Conservation (phyloP, 108 stramenopile species). For the Poteriospumella lacustris region DNA sequence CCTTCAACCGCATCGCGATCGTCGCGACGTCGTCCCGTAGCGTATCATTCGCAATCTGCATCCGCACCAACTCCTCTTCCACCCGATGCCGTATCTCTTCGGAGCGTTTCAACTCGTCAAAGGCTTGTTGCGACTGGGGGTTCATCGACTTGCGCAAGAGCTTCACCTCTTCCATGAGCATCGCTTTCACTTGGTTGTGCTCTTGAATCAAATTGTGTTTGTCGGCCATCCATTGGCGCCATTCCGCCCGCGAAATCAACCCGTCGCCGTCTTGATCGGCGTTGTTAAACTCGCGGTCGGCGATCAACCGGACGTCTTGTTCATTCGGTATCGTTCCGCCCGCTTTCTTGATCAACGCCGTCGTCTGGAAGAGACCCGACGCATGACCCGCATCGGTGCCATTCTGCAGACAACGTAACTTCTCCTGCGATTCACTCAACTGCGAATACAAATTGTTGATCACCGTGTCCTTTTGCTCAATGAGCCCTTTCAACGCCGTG, state of each 20-base stretch:
- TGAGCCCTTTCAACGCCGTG: not conserved
- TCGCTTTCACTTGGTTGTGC: not conserved
- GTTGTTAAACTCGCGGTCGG: not conserved
- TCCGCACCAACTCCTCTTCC: not conserved
- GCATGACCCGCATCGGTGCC: too few relatives aligned
- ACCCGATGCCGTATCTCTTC: not conserved
- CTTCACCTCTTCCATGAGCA: not conserved
- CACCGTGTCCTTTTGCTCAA: not conserved
- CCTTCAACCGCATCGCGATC: too few relatives aligned
- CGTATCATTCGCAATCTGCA: not conserved
- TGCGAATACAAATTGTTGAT: not conserved
- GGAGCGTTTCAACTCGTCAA: not conserved
- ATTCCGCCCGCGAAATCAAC: not conserved
- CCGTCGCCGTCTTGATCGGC: constrained; percentile 10
- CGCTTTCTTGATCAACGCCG: not conserved
- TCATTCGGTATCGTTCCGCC: not conserved
- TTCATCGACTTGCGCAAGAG: not conserved
- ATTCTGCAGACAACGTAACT: too few relatives aligned
- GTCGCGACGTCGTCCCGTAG: too few relatives aligned
- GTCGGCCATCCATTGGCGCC: not conserved
- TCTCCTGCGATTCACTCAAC: not conserved
- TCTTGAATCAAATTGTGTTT: not conserved
- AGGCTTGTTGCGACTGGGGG: not conserved
- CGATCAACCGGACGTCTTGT: not conserved
- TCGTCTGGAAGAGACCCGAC: too few relatives aligned